A percentile compares a stretch with the other conserved stretches of the same genome.
Evolutionary conservation across 2,329 filamentous ascomycete species (phyloP).

Genomic region (Trichocomaceae sp.): DNA sequence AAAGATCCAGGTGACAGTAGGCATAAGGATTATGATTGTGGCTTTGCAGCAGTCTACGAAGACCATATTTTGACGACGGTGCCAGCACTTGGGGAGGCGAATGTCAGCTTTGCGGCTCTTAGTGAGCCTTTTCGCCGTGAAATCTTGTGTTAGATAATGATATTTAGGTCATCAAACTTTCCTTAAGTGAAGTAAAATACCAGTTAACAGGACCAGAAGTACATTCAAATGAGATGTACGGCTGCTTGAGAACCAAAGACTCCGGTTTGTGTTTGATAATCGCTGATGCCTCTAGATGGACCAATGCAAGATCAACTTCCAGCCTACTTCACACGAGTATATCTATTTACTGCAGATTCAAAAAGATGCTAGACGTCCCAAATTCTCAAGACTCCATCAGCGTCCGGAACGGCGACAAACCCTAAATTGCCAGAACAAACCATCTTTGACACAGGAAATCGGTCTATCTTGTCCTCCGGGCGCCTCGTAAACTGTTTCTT

Average conservation of each 20-base stretch:
- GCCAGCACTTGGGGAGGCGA: background rate
- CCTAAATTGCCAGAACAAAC: conserved; percentile 6
- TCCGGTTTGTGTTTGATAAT: no score
- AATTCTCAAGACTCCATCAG: conserved; percentile 7
- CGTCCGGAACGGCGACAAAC: conserved; percentile 9
- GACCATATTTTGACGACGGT: background rate
- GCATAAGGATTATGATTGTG: background rate
- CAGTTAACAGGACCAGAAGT: no score
- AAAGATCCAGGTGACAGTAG: background rate
- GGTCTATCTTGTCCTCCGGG: conserved; percentile 8
- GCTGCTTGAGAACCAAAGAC: no score
- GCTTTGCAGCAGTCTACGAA: background rate
- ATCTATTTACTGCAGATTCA: background rate
- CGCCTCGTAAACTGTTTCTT: conserved; percentile 12
- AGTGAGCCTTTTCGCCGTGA: background rate
- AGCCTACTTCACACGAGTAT: background rate
- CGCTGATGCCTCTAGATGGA: no score
- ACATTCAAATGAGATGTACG: no score
- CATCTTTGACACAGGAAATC: background rate
- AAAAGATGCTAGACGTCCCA: conserved; percentile 8
- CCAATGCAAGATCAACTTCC: background rate
- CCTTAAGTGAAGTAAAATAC: no score
- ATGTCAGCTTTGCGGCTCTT: background rate
- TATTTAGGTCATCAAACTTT: no score
- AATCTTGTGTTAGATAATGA: background rate